Evolutionary conservation across 345 rosid genomes (phyloP), one percentile per base, ranked within the genome.

Genomic region (Corchorus olitorius): DNA sequence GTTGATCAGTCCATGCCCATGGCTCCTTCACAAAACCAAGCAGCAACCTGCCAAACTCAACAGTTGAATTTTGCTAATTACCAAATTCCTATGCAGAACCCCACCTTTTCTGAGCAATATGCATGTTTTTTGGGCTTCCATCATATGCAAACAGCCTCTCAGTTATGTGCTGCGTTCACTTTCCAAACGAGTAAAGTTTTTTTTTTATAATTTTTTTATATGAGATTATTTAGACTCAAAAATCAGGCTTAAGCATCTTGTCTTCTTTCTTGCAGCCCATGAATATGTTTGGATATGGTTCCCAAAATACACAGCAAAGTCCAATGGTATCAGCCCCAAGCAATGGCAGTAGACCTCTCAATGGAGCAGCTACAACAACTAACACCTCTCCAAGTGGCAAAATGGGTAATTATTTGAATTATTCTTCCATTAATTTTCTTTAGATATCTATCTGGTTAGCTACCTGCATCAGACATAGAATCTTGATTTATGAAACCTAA

Each of bases 71-170:
- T 82, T 22, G 73, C 82, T 61, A 81, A 77, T 73, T 87, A 56
- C 22, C 90, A 75, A 73, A 83, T 79, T 67, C 89, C 75, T 72
- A 75, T 84, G 80, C 86, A 83, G 59, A 87, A 79, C 65, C 69
- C 82, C 48, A 67, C 78, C 14, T 76, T 87, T 9, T 6, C 89
- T 0, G 85, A 86, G 34, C 90, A 82, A 77, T 87, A 84, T 63
- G 88, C 84, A 2, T 86, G 85, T 2, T 85, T 76, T 72, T 79
- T 88, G 81, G 87, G 81, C 49, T 87, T 88, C 74, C 89, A 86
- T 16, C 85, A 82, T 13, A 75, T 85, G 87, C 92, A 84, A 56
- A 75, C 78, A 6, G 69, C 82, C 65, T 65, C 95, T 76, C 89
- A 90, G 89, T 91, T 89, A 69, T 76, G 75, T 59, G 27, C 56